Percentiles rank a stretch among this genome's conserved stretches.
phyloP scores from a whole-genome alignment of 2,329 filamentous ascomycete genomes.

The Penicillium decumbens region DNA sequence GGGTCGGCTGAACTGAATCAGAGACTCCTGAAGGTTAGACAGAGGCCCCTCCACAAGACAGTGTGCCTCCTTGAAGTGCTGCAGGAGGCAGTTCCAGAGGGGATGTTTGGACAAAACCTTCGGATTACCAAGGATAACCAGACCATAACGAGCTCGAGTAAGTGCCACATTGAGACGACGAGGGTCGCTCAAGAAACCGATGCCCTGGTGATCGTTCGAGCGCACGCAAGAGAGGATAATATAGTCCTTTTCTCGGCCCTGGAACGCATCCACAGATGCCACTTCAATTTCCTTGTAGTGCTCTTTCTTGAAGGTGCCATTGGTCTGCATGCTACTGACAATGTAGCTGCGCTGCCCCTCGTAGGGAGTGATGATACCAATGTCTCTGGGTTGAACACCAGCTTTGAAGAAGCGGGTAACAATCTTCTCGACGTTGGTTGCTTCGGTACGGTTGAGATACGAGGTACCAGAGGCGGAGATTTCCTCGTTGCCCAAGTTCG shows the following conservation, averaged over 20 bases:
- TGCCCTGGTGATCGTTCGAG: constrained; percentile 98
- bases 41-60: constrained; percentile 94
- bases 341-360: constrained; percentile 98
- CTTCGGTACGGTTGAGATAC: constrained; percentile 95
- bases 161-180: constrained; percentile 95
- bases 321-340: constrained; percentile 98
- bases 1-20: constrained; percentile 90
- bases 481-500: constrained; percentile 93
- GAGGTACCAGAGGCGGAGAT: constrained; percentile 97
- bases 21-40: constrained; percentile 89
- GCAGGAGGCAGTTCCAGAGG: constrained; percentile 89
- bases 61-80: constrained; percentile 95
- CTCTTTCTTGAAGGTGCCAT: constrained; percentile 96
- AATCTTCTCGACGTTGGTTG: constrained; percentile 96
- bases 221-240: constrained; percentile 97
- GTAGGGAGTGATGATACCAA: constrained; percentile 97
- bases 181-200: constrained; percentile 96
- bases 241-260: constrained; percentile 97
- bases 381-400: constrained; percentile 85
- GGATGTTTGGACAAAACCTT: constrained; percentile 98
- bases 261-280: constrained; percentile 96
- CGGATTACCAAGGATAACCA: constrained; percentile 95
- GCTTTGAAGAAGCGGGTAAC: constrained; percentile 99
- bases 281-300: constrained; percentile 98
- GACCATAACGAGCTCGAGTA: constrained; percentile 91